Base-by-base conservation (phyloP, 2,329 filamentous ascomycete species). In the Beauveria sp. region DNA sequence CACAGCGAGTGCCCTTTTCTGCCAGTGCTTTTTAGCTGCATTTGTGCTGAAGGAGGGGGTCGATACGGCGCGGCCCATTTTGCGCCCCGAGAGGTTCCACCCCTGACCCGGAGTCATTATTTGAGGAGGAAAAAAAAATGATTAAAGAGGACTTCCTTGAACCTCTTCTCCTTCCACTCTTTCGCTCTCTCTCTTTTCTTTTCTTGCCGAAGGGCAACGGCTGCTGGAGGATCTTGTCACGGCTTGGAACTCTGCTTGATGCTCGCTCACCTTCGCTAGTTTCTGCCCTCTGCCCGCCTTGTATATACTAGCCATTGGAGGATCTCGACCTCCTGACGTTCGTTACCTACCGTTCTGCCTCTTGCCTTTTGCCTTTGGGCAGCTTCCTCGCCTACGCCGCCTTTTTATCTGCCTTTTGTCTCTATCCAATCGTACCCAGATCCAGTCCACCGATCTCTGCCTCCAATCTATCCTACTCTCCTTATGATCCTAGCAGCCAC, bases 281-380 rank as follows among this genome's bases (percentile, higher is more conserved):
- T 78, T 62, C 75, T 76, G 34, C 20, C n/a, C 45, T 46, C 49
- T 51, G 62, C 75, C 79, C 67, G 75, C 74, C 59, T 55, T 56
- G 51, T 61, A 56, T 56, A 55, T 76, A 34, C 57, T 62, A 34
- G 26, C 63, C n/a, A 51, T 53, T 52, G 59, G 62, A 58, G 59
- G 59, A 55, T 58, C 42, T 62, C 49, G 54, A 61, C 61, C 63
- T 64, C 63, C 63, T 51, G 54, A 63, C 63, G 57, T 54, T 57
- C 63, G 55, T 62, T 62, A 60, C 56, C 50, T 51, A 28, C 47
- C 51, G 45, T 50, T 58, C 42, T 58, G 30, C 46, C 46, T 47
- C 58, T 64, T 51, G 26, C 54, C 60, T 52, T 58, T 56, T 46
- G 28, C 60, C 64, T 64, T 58, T 62, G 65, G 65, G 68, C 55